Base-by-base conservation (phyloP, 179 eudicot species). In the Gypsophila paniculata region DNA sequence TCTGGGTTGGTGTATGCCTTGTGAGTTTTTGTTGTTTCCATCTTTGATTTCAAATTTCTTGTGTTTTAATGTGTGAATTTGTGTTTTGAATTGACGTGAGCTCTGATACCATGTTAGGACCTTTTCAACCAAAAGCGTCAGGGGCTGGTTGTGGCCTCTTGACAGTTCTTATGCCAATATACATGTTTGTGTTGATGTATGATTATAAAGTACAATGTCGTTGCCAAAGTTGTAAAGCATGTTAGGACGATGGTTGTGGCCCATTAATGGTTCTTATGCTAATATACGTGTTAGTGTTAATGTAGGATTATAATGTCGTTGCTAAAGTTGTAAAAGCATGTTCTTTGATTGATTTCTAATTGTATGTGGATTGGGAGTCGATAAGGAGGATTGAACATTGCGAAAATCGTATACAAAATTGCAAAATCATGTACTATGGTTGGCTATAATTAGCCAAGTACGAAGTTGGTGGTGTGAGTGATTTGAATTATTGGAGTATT, bases 1-100 rank as follows among this genome's bases (percentile, higher is more conserved):
- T 82, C 80, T 61, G 87, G 74, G 6, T 74, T 85, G 71, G 77
- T 81, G 46, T 80, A 76, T 69, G 62, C 85, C 15, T 64, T 87
- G 93, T 89, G 79, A 86, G 93, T 29, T 29, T 29, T 29, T 29
- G 34, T 4, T 72, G 49, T 65, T 66, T 71, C 54, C 32, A 7
- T 19, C 32, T 12, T 73, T 42, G 42, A 2, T 21, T 39, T 42
- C 36, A 11, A 19, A 6, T 6, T 53, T 61, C 6, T 59, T 75
- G 72, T 75, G 6, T 46, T 36, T 32, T 4, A 65, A 15, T 17
- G 32, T 9, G 19, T 55, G 32, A 18, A 18, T 10, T 21, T 57
- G 19, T 21, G 22, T 22, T 21, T 57, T 0, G 22, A 57, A 57
- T n/a, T n/a, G n/a, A n/a, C n/a, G n/a, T n/a, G n/a, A 18, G 60